These are phyloP conservation scores for Darksidea phi DNA, from an alignment of 495 filamentous ascomycete genomes.

Conservation along the genomic window DNA sequence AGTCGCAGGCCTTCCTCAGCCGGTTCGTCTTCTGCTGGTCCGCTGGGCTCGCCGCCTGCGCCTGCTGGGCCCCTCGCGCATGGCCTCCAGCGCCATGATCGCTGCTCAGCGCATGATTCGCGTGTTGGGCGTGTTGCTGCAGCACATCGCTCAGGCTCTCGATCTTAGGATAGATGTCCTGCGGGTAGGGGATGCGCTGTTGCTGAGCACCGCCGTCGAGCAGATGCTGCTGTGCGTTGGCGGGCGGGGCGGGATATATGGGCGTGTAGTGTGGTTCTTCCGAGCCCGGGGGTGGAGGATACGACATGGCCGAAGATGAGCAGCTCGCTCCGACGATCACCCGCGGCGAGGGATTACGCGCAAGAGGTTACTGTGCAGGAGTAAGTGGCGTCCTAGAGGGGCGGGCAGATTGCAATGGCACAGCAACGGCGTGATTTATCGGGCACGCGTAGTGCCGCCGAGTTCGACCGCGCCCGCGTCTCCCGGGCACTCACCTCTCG, in stretches of 20 bases:
- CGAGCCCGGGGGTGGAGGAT: slow-evolving; percentile 22
- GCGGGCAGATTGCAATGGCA: neutral
- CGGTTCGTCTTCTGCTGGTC: slow-evolving; percentile 30
- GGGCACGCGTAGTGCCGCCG: no score
- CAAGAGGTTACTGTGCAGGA: neutral
- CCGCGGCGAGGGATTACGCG: neutral
- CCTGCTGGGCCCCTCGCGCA: slow-evolving; percentile 5
- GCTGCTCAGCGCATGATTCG: slow-evolving; percentile 27
- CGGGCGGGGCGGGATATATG: slow-evolving; percentile 29
- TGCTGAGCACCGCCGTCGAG: slow-evolving; percentile 24
- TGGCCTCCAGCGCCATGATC: slow-evolving; percentile 13
- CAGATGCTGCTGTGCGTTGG: neutral
- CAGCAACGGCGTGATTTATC: no score
- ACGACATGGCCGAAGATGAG: slow-evolving; percentile 15
- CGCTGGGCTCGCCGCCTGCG: neutral
- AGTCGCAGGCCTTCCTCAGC: slow-evolving; percentile 39
- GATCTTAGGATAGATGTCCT: slow-evolving; percentile 33
- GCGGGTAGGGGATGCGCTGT: slow-evolving; percentile 28
- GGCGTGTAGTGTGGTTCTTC: slow-evolving; percentile 32
- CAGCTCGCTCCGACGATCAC: neutral
- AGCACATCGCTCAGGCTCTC: slow-evolving; percentile 32
- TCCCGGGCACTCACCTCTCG: no score
- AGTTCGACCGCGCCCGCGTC: no score
- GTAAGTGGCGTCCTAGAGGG: neutral
- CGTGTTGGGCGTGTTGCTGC: slow-evolving; percentile 35